Conservation (phyloP, 2,329 filamentous ascomycete species). For the Diaporthe sp. region DNA sequence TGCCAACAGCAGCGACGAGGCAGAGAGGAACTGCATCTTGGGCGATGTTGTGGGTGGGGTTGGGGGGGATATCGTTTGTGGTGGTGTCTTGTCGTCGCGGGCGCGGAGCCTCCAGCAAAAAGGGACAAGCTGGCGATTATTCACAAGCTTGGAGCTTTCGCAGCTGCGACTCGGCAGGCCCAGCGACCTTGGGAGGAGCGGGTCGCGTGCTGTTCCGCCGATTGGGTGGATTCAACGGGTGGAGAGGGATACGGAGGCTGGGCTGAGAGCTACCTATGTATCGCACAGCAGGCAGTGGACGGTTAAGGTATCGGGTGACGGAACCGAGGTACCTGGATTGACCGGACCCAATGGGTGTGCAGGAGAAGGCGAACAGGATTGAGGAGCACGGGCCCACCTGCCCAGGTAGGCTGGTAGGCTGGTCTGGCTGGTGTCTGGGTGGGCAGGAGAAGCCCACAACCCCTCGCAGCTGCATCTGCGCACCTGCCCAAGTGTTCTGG, state of each 20-base stretch:
- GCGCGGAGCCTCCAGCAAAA: conserved; percentile 4
- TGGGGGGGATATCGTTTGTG: conserved; percentile 30
- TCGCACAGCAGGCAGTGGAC: too few species aligned
- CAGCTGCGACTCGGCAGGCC: conserved; percentile 37
- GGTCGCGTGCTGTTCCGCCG: conserved; percentile 33
- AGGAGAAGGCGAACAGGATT: conserved; percentile 21
- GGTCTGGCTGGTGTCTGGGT: not conserved
- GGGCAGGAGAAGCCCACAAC: conserved; percentile 14
- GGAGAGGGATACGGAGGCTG: conserved; percentile 27
- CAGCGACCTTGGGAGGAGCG: conserved; percentile 28
- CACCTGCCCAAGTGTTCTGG: not conserved
- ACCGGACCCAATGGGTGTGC: conserved; percentile 1
- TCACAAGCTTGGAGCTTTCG: conserved; percentile 40
- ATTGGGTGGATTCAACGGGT: conserved; percentile 15
- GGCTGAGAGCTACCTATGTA: conserved; percentile 23
- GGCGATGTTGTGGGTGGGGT: conserved; percentile 38
- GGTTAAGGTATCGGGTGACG: not conserved
- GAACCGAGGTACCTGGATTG: conserved; percentile 28
- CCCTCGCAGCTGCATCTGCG: conserved; percentile 27
- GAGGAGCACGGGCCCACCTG: conserved; percentile 27
- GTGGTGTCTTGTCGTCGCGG: conserved; percentile 39
- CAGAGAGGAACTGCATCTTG: conserved; percentile 60
- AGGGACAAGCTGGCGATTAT: conserved; percentile 41
- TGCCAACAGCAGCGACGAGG: conserved; percentile 56
- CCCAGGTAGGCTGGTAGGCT: conserved; percentile 12